Evolutionary conservation across 768 basidiomycete species (phyloP), one percentile per base, ranked within the genome.

Genomic region (Amanita jacksonii): DNA sequence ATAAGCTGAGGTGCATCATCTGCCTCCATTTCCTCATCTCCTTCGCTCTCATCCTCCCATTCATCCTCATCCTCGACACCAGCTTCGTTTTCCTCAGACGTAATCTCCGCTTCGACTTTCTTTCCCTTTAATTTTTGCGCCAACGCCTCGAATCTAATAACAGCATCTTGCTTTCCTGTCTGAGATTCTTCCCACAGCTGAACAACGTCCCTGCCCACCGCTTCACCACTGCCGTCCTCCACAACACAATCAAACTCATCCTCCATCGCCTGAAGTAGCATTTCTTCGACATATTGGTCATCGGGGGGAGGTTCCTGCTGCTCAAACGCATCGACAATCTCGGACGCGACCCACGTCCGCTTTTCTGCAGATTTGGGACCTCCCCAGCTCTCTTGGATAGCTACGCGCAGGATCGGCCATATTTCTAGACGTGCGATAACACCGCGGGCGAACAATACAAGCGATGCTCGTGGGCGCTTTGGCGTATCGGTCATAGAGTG

Each of bases 351-450:
- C 87, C 89, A 93, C 16, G 77, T 84, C 36, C 81, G 78, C 64
- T 94, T 96, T 44, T 73, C 66, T 1, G 56, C 44, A n/a, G 66
- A 67, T 20, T 77, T 76, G 15, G 83, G 75, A 3, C 91, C 91
- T 20, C 92, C 93, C 91, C 91, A 94, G 50, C 68, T 64, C 53
- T 91, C 77, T 50, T 84, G 77, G 28, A 97, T 79, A 25, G 92
- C 93, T 55, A 94, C 67, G 32, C 83, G 81, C 20, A 97, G 74
- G 2, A 81, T 87, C 35, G 86, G 76, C 93, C 93, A 98, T 44
- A 81, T 65, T 9, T 73, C 71, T 38, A 98, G 73, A 42, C 91
- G 75, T 19, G 91, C 81, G 47, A 94, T 73, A 3, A 85, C 77
- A 2, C 90, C 89, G 16, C 90, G 79, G 9, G 93, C 92, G 53